Base-by-base conservation (phyloP, 768 basidiomycete genomes). In the Ephemerocybe angulata region DNA sequence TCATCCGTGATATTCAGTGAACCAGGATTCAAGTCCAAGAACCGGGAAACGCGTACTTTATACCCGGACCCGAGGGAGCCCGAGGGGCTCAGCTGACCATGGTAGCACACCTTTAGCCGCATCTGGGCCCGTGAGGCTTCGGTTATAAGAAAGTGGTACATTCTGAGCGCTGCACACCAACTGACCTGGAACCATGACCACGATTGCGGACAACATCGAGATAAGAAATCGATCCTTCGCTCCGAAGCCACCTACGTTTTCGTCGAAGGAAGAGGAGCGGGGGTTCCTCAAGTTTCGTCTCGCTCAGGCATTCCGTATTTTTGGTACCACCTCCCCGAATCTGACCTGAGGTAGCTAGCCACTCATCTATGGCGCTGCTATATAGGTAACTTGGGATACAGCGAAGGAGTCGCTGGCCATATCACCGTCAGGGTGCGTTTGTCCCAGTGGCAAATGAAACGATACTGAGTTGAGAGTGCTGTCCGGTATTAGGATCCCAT, bases 381-480 rank as follows among this genome's bases (percentile, higher is more conserved):
- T 40, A 29, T 8, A 65, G 70, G 71, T 2, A 70, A 75, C 49
- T 61, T 72, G 25, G 78, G 77, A 21, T 80, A 73, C 56, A 75
- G 73, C 43, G 76, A 80, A 57, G 79, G 78, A 29, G 67, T 76
- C 28, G 76, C 78, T 15, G 79, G 79, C 1, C 78, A 81, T 58
- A 80, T 81, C 56, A 80, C 80, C 25, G 74, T 79, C 31, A 72
- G 78, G 29, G 74, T 69, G 61, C 52, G 62, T 54, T 29, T 4
- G 11, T 27, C 15, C 28, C 40, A 3, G 27, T 22, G n/a, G 37
- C 25, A 7, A 19, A 7, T 40, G 27, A n/a, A 52, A 31, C 44
- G 30, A 2, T 22, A 15, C 40, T 47, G 31, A 7, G 12, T 37
- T 7, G 19, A 3, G 13, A 22, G 13, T 31, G 35, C 29, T 53